Base-by-base conservation (phyloP, 2,329 filamentous ascomycete species). In the Alternaria solani region DNA sequence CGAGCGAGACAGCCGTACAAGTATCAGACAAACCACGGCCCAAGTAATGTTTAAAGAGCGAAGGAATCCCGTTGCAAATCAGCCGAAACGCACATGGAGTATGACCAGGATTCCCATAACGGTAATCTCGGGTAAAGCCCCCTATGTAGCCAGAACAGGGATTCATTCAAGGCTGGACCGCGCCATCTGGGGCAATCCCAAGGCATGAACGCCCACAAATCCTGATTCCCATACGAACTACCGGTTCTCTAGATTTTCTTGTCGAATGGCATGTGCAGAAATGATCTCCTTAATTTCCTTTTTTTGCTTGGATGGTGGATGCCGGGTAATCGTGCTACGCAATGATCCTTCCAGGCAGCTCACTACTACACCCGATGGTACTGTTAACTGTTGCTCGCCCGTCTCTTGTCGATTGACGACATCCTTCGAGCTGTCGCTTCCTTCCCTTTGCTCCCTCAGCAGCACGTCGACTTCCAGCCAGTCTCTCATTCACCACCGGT, bases 51-150 rank as follows among this genome's bases (percentile, higher is more conserved):
- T 64, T 55, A 44, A 63, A 65, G 66, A 65, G 66, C 60, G 46
- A 61, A 57, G 26, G 48, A 44, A 53, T 43, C 59, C 61, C 58
- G 47, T 62, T 67, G 63, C 46, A 63, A 59, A 64, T 59, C 63
- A 56, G 44, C 57, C 51, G 53, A 28, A 51, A 51, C 53, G 68
- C 62, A 63, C 62, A 51, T 59, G 30, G 39, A 43, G 51, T 51
- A 62, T 43, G 47, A 57, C 66, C 57, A 69, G 51, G 65, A 64
- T 71, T 59, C 51, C 67, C 68, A 71, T 69, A 61, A 60, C 18
- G 54, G 61, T 67, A 70, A 77, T 77, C 64, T 76, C 75, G 73
- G 75, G 49, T 78, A 75, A 75, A 72, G 57, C 55, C 60, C 65
- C 62, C 66, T 69, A 72, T 70, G 63, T 61, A 66, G 60, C 59